Conservation (phyloP, 352 stramenopile species). For the Phytophthora vignae region DNA sequence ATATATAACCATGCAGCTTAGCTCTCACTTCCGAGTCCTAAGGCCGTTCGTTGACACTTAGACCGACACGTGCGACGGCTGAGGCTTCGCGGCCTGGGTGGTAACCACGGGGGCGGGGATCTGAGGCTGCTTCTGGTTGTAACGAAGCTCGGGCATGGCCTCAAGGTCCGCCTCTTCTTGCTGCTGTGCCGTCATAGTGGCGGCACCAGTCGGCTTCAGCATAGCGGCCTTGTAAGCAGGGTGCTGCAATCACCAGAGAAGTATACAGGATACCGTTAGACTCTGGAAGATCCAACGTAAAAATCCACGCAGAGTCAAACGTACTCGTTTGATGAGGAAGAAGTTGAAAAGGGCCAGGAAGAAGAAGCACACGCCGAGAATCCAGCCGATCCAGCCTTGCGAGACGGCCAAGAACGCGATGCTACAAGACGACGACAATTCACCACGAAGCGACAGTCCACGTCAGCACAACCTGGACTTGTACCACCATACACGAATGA, state of each 20-base stretch:
- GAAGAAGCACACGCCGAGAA: slow-evolving; percentile 81
- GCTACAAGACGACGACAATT: slow-evolving; percentile 36
- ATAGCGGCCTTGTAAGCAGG: slow-evolving; percentile 82
- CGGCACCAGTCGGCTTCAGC: slow-evolving; percentile 56
- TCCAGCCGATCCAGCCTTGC: slow-evolving; percentile 80
- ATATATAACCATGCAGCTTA: slow-evolving; percentile 49
- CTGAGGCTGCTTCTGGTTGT: slow-evolving; percentile 69
- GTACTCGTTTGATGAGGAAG: slow-evolving; percentile 86
- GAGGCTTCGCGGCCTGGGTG: slow-evolving; percentile 44
- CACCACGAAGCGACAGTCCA: not conserved
- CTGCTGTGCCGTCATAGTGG: slow-evolving; percentile 36
- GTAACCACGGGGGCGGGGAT: slow-evolving; percentile 31
- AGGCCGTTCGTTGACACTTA: slow-evolving; percentile 25
- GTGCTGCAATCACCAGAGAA: slow-evolving; percentile 48
- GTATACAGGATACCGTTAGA: slow-evolving; percentile 14
- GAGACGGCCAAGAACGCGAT: slow-evolving; percentile 87
- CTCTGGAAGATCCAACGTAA: slow-evolving; percentile 7
- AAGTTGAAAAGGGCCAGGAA: slow-evolving; percentile 87
- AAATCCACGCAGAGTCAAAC: slow-evolving; percentile 23
- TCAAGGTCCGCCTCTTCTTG: slow-evolving; percentile 72
- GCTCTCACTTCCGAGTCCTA: slow-evolving; percentile 25
- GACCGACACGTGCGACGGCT: slow-evolving; percentile 73
- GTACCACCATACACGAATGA: not conserved
- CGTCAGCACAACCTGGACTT: slow-evolving; percentile 8
- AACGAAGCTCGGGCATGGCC: slow-evolving; percentile 81